Evolutionary conservation across 768 basidiomycete species (phyloP).

Genomic region (Boletellus ananas): DNA sequence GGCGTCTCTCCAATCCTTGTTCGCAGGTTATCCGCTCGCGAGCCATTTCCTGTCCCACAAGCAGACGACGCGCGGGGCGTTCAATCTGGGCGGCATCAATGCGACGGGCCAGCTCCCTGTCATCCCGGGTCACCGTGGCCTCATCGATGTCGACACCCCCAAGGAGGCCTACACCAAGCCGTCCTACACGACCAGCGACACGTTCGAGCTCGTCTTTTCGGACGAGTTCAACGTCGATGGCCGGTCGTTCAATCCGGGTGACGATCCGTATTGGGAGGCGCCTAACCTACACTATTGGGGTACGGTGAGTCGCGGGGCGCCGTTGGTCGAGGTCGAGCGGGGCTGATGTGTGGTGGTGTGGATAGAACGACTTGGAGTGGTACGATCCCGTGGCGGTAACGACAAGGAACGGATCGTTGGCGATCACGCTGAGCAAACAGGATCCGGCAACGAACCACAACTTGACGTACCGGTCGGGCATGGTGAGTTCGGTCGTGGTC

Average conservation of each 20-base stretch:
- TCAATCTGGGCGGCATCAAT: slow-evolving; percentile 75
- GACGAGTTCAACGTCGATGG: slow-evolving; percentile 82
- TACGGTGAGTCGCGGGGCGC: slow-evolving; percentile 33
- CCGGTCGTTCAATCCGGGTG: slow-evolving; percentile 64
- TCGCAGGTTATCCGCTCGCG: slow-evolving; percentile 47
- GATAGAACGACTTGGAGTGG: slow-evolving; percentile 48
- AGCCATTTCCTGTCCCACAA: slow-evolving; percentile 41
- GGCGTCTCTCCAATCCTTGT: not conserved
- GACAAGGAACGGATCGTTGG: slow-evolving; percentile 48
- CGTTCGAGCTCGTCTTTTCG: slow-evolving; percentile 60
- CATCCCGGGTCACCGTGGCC: slow-evolving; percentile 40
- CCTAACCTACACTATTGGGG: slow-evolving; percentile 68
- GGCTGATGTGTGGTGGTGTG: slow-evolving; percentile 9
- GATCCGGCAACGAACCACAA: slow-evolving; percentile 42
- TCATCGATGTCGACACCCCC: slow-evolving; percentile 58
- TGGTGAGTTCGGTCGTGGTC: slow-evolving; percentile 27
- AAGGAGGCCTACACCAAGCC: slow-evolving; percentile 37
- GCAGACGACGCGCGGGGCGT: slow-evolving; percentile 48
- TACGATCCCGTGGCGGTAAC: slow-evolving; percentile 53
- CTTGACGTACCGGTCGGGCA: slow-evolving; percentile 43
- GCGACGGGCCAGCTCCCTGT: slow-evolving; percentile 60
- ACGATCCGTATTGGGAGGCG: slow-evolving; percentile 58
- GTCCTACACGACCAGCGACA: slow-evolving; percentile 36
- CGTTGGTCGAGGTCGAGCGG: too few species aligned
- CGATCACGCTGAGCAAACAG: slow-evolving; percentile 46